A percentile compares a stretch with the other conserved stretches of the same genome.
These are phyloP conservation scores for Cutaneotrichosporon cutaneum DNA, from an alignment of 1,284 basidiomycete genomes.

Conservation along the genomic window DNA sequence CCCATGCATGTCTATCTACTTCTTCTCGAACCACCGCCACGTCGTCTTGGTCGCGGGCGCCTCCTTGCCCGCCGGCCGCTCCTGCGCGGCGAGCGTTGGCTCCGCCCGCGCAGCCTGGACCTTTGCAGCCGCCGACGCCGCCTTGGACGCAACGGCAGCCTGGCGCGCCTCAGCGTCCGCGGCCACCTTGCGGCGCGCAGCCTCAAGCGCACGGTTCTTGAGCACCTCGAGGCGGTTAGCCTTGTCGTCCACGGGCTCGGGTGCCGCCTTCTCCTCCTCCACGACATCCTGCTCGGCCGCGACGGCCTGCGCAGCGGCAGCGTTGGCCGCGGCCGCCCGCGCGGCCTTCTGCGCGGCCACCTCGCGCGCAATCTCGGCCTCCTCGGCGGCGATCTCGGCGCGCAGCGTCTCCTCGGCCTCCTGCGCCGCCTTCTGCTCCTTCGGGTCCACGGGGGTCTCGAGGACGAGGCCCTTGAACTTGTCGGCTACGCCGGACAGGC, in stretches of 20 bases:
- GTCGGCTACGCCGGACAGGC: slow-evolving; percentile 38
- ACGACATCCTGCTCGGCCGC: neutral
- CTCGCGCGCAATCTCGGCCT: slow-evolving; percentile 1
- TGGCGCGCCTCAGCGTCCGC: slow-evolving; percentile 6
- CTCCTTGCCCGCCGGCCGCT: neutral
- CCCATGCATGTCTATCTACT: slow-evolving; percentile 7
- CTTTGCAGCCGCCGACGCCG: neutral
- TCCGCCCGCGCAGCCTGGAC: neutral
- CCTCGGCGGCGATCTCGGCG: slow-evolving; percentile 17
- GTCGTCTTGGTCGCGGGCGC: slow-evolving; percentile 1
- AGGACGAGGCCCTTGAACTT: slow-evolving; percentile 14
- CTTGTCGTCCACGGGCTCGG: slow-evolving; percentile 1
- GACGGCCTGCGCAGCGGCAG: slow-evolving; percentile 2
- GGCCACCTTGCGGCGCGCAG: slow-evolving; percentile 4
- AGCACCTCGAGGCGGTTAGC: slow-evolving; percentile 7
- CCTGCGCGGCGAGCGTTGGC: neutral
- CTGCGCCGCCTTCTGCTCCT: slow-evolving; percentile 18
- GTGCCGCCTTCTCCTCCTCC: neutral
- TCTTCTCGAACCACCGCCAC: slow-evolving; percentile 13
- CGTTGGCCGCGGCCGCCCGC: neutral
- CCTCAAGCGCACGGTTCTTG: slow-evolving; percentile 9
- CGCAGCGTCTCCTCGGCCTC: slow-evolving; percentile 17
- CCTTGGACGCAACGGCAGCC: neutral
- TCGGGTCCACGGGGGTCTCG: slow-evolving; percentile 14
- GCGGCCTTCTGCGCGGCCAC: neutral